Percentiles rank a stretch among this genome's conserved stretches.
Conservation (phyloP, 2,329 filamentous ascomycete genomes). For the Lachnellula cervina region DNA sequence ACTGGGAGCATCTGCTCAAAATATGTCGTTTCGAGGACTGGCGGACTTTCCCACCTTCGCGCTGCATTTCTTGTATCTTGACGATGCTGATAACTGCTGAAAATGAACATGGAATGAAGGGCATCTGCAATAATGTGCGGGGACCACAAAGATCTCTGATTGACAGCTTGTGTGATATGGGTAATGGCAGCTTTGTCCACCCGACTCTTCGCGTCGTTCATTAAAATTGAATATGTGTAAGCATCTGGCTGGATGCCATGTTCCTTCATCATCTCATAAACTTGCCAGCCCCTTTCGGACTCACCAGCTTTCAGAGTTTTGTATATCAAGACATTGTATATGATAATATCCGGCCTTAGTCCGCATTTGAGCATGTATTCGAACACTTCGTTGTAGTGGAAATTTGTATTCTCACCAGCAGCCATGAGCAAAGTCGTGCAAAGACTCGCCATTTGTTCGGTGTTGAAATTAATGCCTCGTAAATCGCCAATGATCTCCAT, state of each 20-base stretch:
- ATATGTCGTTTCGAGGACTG: not conserved
- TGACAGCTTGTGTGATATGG: constrained; percentile 50
- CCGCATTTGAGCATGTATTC: constrained; percentile 55
- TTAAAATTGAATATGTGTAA: constrained; percentile 63
- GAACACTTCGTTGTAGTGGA: constrained; percentile 48
- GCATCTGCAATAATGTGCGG: constrained; percentile 46
- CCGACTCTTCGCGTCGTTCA: constrained; percentile 62
- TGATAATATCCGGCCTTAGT: constrained; percentile 56
- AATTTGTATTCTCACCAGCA: constrained; percentile 32
- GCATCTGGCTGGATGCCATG: constrained; percentile 58
- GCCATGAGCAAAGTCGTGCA: constrained; percentile 55
- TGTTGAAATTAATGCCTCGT: constrained; percentile 41
- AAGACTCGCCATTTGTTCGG: constrained; percentile 44
- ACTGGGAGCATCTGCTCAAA: constrained; percentile 31
- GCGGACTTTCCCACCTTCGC: not conserved
- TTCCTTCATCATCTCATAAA: constrained; percentile 58
- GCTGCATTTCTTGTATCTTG: not conserved
- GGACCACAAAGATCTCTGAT: constrained; percentile 43
- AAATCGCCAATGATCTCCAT: constrained; percentile 35
- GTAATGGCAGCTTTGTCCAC: constrained; percentile 42
- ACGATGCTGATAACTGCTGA: constrained; percentile 17
- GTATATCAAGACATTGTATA: constrained; percentile 63
- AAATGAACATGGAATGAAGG: constrained; percentile 47
- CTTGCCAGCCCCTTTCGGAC: constrained; percentile 55
- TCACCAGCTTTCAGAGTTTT: constrained; percentile 66